Evolutionary conservation across 2,329 filamentous ascomycete genomes (phyloP).

Genomic region (Sclerotinia minor): DNA sequence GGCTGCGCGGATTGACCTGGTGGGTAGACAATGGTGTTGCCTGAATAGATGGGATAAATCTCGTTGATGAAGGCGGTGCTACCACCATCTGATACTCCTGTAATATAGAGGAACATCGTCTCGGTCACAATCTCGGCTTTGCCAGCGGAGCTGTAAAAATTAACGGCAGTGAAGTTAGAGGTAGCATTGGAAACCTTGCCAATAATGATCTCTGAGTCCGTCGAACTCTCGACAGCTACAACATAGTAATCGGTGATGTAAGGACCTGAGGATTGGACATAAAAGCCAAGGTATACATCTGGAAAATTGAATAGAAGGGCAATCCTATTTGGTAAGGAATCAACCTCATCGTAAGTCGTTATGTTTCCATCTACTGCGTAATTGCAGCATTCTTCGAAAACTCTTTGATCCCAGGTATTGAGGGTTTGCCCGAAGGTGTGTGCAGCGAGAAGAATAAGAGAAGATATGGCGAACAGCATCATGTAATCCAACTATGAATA

Average conservation of each 20-base stretch:
- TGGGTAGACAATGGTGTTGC: constrained; percentile 8
- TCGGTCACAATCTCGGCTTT: background rate
- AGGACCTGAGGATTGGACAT: constrained; percentile 11
- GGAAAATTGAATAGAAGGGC: background rate
- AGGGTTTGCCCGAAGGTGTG: constrained; percentile 1
- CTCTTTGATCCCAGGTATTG: background rate
- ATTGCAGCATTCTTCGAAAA: background rate
- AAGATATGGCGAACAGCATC: background rate
- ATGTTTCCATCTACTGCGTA: constrained; percentile 3
- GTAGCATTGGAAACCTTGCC: constrained; percentile 12
- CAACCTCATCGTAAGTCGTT: constrained; percentile 3
- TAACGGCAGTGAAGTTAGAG: constrained; percentile 9
- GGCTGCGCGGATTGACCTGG: background rate
- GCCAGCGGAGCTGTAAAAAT: constrained; percentile 7
- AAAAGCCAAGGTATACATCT: background rate
- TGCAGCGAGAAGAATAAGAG: background rate
- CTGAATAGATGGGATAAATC: constrained; percentile 14
- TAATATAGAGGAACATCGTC: background rate
- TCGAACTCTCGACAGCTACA: background rate
- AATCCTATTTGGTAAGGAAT: background rate
- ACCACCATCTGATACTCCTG: background rate
- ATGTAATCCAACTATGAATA: background rate
- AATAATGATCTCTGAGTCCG: background rate
- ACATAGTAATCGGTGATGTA: constrained; percentile 20
- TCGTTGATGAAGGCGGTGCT: background rate